A percentile compares a stretch with the other conserved stretches of the same genome.
Evolutionary conservation across 139 green algal species (phyloP).

Genomic region (Monoraphidium neglectum): DNA sequence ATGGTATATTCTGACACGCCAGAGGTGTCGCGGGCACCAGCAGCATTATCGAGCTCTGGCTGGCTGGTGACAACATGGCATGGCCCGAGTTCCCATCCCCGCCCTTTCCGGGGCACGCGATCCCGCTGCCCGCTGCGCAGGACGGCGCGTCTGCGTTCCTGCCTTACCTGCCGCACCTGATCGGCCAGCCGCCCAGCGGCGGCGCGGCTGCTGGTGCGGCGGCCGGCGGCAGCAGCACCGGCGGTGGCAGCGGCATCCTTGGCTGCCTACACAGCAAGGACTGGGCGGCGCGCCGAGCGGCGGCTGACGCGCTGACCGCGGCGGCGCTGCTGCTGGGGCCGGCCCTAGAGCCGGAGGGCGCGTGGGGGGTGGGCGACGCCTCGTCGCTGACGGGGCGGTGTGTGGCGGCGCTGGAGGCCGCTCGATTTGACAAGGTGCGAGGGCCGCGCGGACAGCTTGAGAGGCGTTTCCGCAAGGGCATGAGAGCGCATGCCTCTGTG

Average conservation of each 20-base stretch:
- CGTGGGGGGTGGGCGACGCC: slow-evolving; percentile 22
- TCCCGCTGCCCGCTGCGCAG: slow-evolving; percentile 25
- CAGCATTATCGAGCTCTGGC: too few relatives aligned
- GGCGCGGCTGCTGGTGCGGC: too few relatives aligned
- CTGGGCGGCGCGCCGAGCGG: slow-evolving; percentile 41
- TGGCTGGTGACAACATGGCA: too few relatives aligned
- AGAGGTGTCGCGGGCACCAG: too few relatives aligned
- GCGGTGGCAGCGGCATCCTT: slow-evolving; percentile 18
- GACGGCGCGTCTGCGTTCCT: slow-evolving; percentile 30
- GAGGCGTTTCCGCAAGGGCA: neutral
- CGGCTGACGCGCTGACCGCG: slow-evolving; percentile 39
- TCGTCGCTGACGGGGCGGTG: slow-evolving; percentile 23
- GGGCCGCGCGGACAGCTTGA: neutral
- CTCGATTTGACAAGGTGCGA: slow-evolving; percentile 49
- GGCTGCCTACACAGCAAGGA: slow-evolving; percentile 35
- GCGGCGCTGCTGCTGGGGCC: slow-evolving; percentile 45
- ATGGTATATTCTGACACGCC: too few relatives aligned
- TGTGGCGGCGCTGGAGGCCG: slow-evolving; percentile 25
- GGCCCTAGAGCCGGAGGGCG: slow-evolving; percentile 36
- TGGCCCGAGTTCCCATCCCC: too few relatives aligned
- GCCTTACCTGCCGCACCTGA: slow-evolving; percentile 30
- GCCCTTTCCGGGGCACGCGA: too few relatives aligned
- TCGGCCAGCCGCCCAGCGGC: slow-evolving; percentile 24
- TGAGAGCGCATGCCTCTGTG: neutral
- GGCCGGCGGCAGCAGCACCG: slow-evolving; percentile 1